These are phyloP conservation scores for Malus hybrid DNA, from an alignment of 331 rosid species.

Conservation along the genomic window DNA sequence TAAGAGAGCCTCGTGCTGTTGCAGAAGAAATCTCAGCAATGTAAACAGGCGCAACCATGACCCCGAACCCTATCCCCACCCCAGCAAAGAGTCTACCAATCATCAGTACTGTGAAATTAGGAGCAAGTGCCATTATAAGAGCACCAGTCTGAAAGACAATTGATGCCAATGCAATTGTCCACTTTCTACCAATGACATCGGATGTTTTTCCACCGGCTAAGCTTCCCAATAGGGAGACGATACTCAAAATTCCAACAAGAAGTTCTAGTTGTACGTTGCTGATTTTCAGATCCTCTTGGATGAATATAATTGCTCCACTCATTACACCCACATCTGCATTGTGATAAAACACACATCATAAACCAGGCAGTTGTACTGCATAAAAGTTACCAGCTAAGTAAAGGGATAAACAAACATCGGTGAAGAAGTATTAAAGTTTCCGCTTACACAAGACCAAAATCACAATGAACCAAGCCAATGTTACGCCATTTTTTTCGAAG, in stretches of 20 bases:
- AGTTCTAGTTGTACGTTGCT: constrained; percentile 57
- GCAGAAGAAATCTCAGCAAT: constrained; percentile 61
- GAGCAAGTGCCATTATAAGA: constrained; percentile 58
- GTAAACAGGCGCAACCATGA: constrained; percentile 63
- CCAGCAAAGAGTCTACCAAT: constrained; percentile 54
- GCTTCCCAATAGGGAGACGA: constrained; percentile 52
- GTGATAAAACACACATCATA: neutral
- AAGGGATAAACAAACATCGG: neutral
- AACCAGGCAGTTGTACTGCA: neutral
- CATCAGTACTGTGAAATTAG: constrained; percentile 38
- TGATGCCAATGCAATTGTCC: constrained; percentile 65
- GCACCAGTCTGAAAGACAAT: constrained; percentile 56
- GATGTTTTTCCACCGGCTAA: constrained; percentile 62
- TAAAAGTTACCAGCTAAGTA: neutral
- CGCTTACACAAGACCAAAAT: neutral
- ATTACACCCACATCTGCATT: constrained; percentile 63
- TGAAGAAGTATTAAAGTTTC: neutral
- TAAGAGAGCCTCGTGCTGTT: constrained; percentile 55
- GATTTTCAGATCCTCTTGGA: constrained; percentile 60
- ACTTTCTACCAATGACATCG: constrained; percentile 49
- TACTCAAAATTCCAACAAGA: constrained; percentile 65
- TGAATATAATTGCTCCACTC: constrained; percentile 69
- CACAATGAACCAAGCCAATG: neutral
- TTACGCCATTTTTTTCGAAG: neutral
- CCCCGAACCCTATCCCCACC: constrained; percentile 59